Conservation (phyloP, 768 basidiomycete species). For the Pleurotus djamor region DNA sequence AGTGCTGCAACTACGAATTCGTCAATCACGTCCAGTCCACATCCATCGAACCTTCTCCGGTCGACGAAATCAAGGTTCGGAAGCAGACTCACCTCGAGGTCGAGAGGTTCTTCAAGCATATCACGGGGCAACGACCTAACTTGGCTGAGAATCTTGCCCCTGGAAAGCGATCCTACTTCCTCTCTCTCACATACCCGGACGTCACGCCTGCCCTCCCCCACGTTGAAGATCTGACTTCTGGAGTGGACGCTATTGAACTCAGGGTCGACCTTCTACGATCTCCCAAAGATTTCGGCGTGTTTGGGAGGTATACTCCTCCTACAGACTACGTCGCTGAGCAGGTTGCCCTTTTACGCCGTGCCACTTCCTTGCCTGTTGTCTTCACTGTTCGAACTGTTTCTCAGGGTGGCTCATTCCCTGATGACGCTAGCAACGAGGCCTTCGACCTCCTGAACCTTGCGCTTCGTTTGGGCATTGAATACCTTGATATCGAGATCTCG, state of each 20-base stretch:
- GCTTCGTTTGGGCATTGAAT: slow-evolving; percentile 84
- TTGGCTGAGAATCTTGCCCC: slow-evolving; percentile 47
- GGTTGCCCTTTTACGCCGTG: slow-evolving; percentile 72
- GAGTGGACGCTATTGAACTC: slow-evolving; percentile 92
- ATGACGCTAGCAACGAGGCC: slow-evolving; percentile 67
- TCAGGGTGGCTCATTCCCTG: slow-evolving; percentile 92
- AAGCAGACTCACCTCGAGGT: slow-evolving; percentile 59
- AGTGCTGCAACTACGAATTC: slow-evolving; percentile 82
- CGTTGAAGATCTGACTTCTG: slow-evolving; percentile 73
- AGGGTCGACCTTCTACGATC: slow-evolving; percentile 85
- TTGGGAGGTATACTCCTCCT: slow-evolving; percentile 60
- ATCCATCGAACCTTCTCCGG: slow-evolving; percentile 10
- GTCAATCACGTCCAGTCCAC: slow-evolving; percentile 61
- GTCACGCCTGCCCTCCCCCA: slow-evolving; percentile 63
- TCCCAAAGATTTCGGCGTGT: slow-evolving; percentile 39
- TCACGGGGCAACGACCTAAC: slow-evolving; percentile 73
- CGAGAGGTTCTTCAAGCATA: slow-evolving; percentile 83
- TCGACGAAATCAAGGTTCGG: slow-evolving; percentile 9
- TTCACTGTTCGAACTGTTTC: slow-evolving; percentile 87
- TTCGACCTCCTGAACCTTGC: slow-evolving; percentile 77
- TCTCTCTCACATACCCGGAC: slow-evolving; percentile 91
- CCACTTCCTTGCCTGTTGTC: slow-evolving; percentile 81
- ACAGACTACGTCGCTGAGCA: slow-evolving; percentile 76
- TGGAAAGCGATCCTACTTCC: slow-evolving; percentile 82
- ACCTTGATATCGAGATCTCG: slow-evolving; percentile 87